Evolutionary conservation across 257 asterid genomes (phyloP).

Genomic region (Ajuga chamaepitys): DNA sequence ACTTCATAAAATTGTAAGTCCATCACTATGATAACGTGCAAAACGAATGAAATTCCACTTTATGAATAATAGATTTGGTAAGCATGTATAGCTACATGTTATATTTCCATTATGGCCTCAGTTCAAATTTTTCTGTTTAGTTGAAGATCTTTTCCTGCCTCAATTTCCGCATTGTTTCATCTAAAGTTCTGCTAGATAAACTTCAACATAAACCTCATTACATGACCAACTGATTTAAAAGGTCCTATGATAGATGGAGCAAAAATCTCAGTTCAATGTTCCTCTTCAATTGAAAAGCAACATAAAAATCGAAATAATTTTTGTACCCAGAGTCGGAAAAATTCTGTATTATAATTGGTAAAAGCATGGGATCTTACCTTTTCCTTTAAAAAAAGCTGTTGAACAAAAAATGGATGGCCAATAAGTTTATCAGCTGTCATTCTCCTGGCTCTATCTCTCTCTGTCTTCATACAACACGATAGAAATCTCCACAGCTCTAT

Average conservation of each 20-base stretch:
- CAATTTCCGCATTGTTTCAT: not conserved
- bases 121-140: not conserved
- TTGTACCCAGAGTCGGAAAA: not conserved
- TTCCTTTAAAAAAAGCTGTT: not conserved
- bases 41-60: not conserved
- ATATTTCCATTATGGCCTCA: not conserved
- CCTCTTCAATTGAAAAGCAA: too few relatives aligned
- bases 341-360: not conserved
- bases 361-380: not conserved
- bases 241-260: too few relatives aligned
- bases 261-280: too few relatives aligned
- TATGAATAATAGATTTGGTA: not conserved
- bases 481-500: slow-evolving; percentile 12
- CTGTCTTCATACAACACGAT: slow-evolving; percentile 19
- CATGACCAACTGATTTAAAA: too few relatives aligned
- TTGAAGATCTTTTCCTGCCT: not conserved
- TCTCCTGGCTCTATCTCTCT: not conserved
- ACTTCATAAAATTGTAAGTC: not conserved
- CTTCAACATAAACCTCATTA: too few relatives aligned
- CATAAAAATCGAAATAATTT: too few relatives aligned
- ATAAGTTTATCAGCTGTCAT: slow-evolving; percentile 13
- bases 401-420: slow-evolving; percentile 14
- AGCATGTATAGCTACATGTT: not conserved
- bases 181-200: not conserved
- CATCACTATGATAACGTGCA: not conserved